These are phyloP conservation scores for Trichoderma orchidacearum DNA, from an alignment of 495 filamentous ascomycete genomes.

Conservation along the genomic window DNA sequence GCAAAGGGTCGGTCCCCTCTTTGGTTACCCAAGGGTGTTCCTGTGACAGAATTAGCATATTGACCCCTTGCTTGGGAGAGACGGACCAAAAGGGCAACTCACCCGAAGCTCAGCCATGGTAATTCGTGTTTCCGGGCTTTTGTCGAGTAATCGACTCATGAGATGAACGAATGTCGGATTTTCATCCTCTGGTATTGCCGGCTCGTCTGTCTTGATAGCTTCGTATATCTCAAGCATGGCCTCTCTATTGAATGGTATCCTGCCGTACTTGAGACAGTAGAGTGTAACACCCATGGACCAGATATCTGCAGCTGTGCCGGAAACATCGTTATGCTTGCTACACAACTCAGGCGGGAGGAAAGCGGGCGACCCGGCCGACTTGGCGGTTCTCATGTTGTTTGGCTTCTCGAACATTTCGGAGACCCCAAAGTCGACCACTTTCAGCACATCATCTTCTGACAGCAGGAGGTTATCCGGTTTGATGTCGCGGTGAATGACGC, in stretches of 20 bases:
- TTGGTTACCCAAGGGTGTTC: conserved; percentile 92
- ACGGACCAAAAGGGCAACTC: conserved; percentile 10
- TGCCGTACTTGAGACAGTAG: conserved; percentile 83
- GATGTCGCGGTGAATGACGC: conserved; percentile 92
- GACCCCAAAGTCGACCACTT: conserved; percentile 96
- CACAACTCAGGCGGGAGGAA: conserved; percentile 93
- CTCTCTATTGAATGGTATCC: conserved; percentile 66
- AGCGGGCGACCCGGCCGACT: conserved; percentile 88
- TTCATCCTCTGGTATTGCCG: conserved; percentile 36
- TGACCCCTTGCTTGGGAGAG: conserved; percentile 2
- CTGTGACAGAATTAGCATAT: conserved; percentile 24
- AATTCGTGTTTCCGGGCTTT: conserved; percentile 66
- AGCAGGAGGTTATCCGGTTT: conserved; percentile 94
- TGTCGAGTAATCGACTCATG: conserved; percentile 55
- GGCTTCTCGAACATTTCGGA: conserved; percentile 96
- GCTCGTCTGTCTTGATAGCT: conserved; percentile 57
- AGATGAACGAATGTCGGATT: conserved; percentile 53
- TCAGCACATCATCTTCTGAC: conserved; percentile 80
- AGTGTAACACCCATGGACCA: conserved; percentile 98
- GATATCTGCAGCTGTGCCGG: conserved; percentile 81
- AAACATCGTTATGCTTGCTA: conserved; percentile 75
- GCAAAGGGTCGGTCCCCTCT: conserved; percentile 61
- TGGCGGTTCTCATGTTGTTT: conserved; percentile 80
- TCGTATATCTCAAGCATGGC: conserved; percentile 80
- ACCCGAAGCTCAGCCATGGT: conserved; percentile 71